phyloP scores from a whole-genome alignment of 2,329 filamentous ascomycete genomes.

The Alternaria brassicae region DNA sequence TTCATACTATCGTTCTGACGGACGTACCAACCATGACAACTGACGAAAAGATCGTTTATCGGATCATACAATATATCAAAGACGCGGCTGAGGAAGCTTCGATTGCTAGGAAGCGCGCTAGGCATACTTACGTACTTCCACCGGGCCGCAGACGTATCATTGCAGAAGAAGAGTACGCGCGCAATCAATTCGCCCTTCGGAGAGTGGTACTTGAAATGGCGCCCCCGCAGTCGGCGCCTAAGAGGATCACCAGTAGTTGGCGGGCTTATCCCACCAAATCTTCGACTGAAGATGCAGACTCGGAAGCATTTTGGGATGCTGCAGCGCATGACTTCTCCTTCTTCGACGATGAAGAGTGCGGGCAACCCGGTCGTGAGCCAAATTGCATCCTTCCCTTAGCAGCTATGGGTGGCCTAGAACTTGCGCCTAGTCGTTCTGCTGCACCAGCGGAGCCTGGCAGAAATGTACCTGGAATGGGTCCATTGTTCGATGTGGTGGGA shows the following conservation, averaged over 20 bases:
- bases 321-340: slow-evolving; percentile 67
- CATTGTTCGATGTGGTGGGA: slow-evolving; percentile 58
- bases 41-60: slow-evolving; percentile 47
- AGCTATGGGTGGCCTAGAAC: slow-evolving; percentile 55
- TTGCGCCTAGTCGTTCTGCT: slow-evolving; percentile 26
- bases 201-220: slow-evolving; percentile 63
- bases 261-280: slow-evolving; percentile 58
- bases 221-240: slow-evolving; percentile 29
- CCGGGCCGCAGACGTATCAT: slow-evolving; percentile 60
- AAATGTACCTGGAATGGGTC: slow-evolving; percentile 16
- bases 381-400: slow-evolving; percentile 55
- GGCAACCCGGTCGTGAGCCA: slow-evolving; percentile 56
- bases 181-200: slow-evolving; percentile 62
- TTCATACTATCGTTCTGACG: slow-evolving; percentile 64
- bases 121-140: slow-evolving; percentile 65
- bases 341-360: slow-evolving; percentile 65
- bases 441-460: slow-evolving; percentile 14
- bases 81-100: slow-evolving; percentile 63
- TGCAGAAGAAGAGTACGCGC: slow-evolving; percentile 58
- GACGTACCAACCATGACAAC: slow-evolving; percentile 60
- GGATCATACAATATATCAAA: slow-evolving; percentile 62
- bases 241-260: slow-evolving; percentile 55
- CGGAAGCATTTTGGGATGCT: slow-evolving; percentile 66
- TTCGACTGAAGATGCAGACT: slow-evolving; percentile 65
- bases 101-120: slow-evolving; percentile 61